A percentile compares a stretch with the other conserved stretches of the same genome.
These are phyloP conservation scores for Ramaria sp. DNA, from an alignment of 768 basidiomycete species.

Conservation along the genomic window DNA sequence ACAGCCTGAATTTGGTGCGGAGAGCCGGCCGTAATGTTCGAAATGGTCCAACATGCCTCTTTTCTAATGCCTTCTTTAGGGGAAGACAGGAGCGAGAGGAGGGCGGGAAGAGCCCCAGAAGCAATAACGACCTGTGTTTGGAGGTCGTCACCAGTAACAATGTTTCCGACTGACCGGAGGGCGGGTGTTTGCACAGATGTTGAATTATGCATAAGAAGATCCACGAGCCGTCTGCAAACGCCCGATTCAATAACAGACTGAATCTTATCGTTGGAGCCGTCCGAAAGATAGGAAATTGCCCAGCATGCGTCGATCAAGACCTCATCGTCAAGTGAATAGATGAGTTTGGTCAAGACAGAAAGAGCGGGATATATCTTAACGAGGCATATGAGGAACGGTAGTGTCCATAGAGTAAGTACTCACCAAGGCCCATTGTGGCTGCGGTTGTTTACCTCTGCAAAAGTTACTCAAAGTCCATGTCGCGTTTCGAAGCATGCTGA, in stretches of 20 bases:
- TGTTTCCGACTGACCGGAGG: conserved; percentile 96
- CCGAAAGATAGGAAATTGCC: conserved; percentile 99
- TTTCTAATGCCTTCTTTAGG: conserved; percentile 99
- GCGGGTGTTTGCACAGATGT: conserved; percentile 98
- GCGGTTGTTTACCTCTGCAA: conserved; percentile 95
- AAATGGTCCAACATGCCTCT: conserved; percentile 99
- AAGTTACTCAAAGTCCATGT: conserved; percentile 99
- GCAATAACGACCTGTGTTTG: conserved; percentile 99
- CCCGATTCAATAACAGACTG: conserved; percentile 99
- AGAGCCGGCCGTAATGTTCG: conserved; percentile 95
- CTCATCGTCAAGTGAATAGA: conserved; percentile 98
- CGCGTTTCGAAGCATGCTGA: conserved; percentile 96
- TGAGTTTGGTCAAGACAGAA: conserved; percentile 93
- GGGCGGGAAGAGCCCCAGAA: conserved; percentile 90
- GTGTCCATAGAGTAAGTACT: conserved; percentile 18
- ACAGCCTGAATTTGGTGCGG: conserved; percentile 95
- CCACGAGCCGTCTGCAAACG: conserved; percentile 93
- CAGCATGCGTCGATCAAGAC: conserved; percentile 99
- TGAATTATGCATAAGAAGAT: conserved; percentile 89
- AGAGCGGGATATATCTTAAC: conserved; percentile 89
- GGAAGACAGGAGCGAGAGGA: conserved; percentile 85
- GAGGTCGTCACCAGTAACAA: conserved; percentile 97
- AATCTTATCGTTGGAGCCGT: conserved; percentile 98
- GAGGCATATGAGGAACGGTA: conserved; percentile 1
- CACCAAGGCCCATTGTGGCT: conserved; percentile 96